Percentiles rank a stretch among this genome's conserved stretches.
These are phyloP conservation scores for Xylaria sp. DNA, from an alignment of 2,329 filamentous ascomycete genomes.

Conservation along the genomic window DNA sequence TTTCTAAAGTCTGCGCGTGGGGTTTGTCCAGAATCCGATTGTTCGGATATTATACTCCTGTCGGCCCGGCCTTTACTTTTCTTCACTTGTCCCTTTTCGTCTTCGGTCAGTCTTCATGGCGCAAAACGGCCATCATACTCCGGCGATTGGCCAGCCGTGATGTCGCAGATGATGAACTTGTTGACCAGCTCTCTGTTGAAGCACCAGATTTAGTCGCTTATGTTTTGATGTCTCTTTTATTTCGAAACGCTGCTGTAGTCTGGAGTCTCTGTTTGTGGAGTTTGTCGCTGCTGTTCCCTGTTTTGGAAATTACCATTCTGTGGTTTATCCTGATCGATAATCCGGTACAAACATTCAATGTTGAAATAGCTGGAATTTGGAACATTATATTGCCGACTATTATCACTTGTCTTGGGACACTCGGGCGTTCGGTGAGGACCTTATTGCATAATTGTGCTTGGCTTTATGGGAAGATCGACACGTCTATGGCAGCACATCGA, in stretches of 20 bases:
- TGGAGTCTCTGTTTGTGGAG: not conserved
- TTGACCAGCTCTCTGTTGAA: not conserved
- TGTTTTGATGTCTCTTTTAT: conserved; percentile 16
- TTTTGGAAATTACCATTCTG: not conserved
- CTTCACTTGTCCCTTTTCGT: conserved; percentile 12
- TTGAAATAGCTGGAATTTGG: not conserved
- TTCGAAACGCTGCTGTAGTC: conserved; percentile 10
- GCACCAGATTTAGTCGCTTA: conserved; percentile 2
- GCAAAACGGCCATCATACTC: not conserved
- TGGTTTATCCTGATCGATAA: conserved; percentile 19
- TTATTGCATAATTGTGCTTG: not conserved
- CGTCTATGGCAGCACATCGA: not conserved
- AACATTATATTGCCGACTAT: not conserved
- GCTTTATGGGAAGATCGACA: not conserved
- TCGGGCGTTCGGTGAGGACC: not conserved
- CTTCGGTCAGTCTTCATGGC: conserved; percentile 12
- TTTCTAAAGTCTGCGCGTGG: conserved; percentile 7
- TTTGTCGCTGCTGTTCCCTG: not conserved
- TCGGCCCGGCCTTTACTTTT: not conserved
- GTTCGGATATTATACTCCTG: conserved; percentile 4
- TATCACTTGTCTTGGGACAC: not conserved
- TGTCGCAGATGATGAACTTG: conserved; percentile 5
- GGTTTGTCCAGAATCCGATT: conserved; percentile 2
- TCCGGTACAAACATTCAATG: conserved; percentile 8
- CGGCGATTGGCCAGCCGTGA: conserved; percentile 9